Evolutionary conservation across 306 rosid genomes (phyloP).

Genomic region (Benincasa hispida): DNA sequence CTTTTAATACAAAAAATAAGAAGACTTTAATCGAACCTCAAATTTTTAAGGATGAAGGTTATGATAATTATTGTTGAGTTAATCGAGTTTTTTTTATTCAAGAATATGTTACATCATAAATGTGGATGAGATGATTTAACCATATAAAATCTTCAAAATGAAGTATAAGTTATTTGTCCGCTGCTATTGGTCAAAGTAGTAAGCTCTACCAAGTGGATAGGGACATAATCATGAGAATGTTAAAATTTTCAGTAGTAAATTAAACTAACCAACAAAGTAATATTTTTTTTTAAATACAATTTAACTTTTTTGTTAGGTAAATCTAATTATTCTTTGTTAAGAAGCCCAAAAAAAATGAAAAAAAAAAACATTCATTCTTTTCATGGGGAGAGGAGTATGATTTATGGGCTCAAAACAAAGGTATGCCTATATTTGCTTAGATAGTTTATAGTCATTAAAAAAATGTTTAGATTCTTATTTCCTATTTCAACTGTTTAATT

Average conservation of each 20-base stretch:
- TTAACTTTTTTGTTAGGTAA: neutral
- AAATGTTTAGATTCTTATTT: neutral
- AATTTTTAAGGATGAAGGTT: too few relatives aligned
- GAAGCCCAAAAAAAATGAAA: neutral
- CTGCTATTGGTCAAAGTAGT: neutral
- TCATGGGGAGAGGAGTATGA: neutral
- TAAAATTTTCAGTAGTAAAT: neutral
- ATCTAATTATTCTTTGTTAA: neutral
- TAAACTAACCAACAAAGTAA: neutral
- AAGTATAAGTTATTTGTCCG: too few relatives aligned
- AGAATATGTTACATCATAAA: too few relatives aligned
- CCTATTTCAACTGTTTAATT: neutral
- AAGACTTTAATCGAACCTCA: too few relatives aligned
- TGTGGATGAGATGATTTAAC: too few relatives aligned
- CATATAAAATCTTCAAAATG: too few relatives aligned
- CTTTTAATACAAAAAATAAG: too few relatives aligned
- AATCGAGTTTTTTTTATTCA: too few relatives aligned
- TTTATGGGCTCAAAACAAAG: conserved; percentile 17
- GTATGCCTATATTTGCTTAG: neutral
- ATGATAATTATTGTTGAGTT: too few relatives aligned
- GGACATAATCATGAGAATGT: neutral
- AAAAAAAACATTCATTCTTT: neutral
- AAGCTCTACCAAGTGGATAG: neutral
- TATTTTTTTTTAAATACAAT: neutral
- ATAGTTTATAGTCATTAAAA: neutral